phyloP scores from a whole-genome alignment of 768 basidiomycete genomes.

The Macrocybe gigantea region DNA sequence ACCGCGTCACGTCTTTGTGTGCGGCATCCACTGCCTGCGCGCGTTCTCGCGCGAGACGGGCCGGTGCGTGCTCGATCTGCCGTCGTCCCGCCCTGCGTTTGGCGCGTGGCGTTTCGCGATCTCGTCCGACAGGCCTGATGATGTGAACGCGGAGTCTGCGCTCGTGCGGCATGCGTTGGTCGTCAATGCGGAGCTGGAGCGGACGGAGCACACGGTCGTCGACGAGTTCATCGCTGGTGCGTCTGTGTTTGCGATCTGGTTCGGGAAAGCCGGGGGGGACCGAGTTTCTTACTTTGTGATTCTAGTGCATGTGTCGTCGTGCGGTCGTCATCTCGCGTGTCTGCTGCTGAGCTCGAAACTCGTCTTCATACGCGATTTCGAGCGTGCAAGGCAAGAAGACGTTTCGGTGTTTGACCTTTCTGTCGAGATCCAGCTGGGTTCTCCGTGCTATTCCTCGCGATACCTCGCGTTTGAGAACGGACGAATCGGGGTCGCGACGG shows the following conservation, averaged over 20 bases:
- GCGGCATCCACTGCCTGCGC: conserved; percentile 39
- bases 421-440: conserved; percentile 35
- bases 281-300: neutral
- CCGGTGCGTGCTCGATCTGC: conserved; percentile 35
- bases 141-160: neutral
- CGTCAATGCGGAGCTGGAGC: conserved; percentile 3
- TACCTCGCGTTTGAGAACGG: conserved; percentile 46
- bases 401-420: conserved; percentile 24
- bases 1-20: conserved; percentile 53
- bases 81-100: conserved; percentile 27
- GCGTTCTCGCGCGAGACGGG: conserved; percentile 49
- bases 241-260: neutral
- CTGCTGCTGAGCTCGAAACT: conserved; percentile 33
- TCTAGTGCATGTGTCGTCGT: conserved; percentile 40
- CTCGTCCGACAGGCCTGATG: conserved; percentile 5
- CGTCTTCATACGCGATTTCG: conserved; percentile 36
- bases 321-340: conserved; percentile 41
- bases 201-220: conserved; percentile 10
- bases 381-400: conserved; percentile 24
- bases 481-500: conserved; percentile 43
- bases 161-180: conserved; percentile 10
- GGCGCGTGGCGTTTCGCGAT: conserved; percentile 29
- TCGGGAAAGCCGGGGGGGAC: too few relatives aligned
- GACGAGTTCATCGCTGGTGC: conserved; percentile 45
- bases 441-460: conserved; percentile 28